Evolutionary conservation across 2,329 filamentous ascomycete species (phyloP), one percentile per base, ranked within the genome.

Genomic region (Botryotinia narcissicola): DNA sequence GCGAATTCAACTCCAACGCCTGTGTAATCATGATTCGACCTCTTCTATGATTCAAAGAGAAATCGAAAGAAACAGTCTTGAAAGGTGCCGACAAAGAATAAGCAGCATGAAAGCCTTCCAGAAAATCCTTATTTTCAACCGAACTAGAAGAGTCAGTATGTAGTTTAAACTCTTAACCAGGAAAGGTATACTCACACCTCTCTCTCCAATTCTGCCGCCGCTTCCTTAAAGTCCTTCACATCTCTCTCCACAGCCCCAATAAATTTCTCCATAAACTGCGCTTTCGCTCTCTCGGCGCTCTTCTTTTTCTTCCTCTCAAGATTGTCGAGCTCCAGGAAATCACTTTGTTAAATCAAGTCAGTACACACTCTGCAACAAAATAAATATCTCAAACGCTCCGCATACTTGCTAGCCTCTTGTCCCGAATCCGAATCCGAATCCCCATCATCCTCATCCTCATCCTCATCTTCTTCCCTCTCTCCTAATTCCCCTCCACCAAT

Each of bases 341-440:
- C 46, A n/a, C 70, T 70, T 44, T 22, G 29, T 20, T 10, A 8
- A 35, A 67, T 9, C 1, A 37, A n/a, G 29, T 71, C 4, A 70
- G 68, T 20, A 42, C 10, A 20, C 48, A 40, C 7, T 29, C 25
- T 32, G 10, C 25, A 29, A 29, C 22, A 1, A 25, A 35, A 51
- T 20, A 29, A 14, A 4, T 7, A 14, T 32, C 0, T 10, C 10
- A 20, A 61, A 6, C 22, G 54, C 64, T 22, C 3, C 6, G 73
- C 78, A 62, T 76, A 81, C 79, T 79, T 77, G 74, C 76, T 77
- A 67, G 78, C 77, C 68, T 73, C 73, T 5, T 78, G 73, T 40
- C 77, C 79, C 20, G 75, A 74, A 74, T 80, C 78, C n/a, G n/a
- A n/a, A n/a, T n/a, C n/a, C n/a, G n/a, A n/a, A n/a, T n/a, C n/a